Evolutionary conservation across 202 grass and related monocot species (phyloP), one percentile per base, ranked within the genome.

Genomic region (Zizania palustris): DNA sequence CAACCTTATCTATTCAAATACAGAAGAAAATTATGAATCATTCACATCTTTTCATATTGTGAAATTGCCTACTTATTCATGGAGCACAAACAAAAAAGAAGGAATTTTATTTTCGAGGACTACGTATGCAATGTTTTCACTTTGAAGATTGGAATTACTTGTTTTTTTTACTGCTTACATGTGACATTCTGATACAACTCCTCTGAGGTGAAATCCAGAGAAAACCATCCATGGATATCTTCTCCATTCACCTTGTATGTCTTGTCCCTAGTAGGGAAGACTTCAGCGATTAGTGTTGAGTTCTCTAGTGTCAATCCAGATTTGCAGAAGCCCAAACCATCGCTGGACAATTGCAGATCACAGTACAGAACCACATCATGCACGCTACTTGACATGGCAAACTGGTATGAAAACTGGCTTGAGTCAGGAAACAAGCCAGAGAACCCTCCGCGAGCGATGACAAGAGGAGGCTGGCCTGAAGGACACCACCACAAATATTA

Each of bases 361-460:
- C 96, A 99, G 60, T 85, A 83, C 7, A 99, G 37, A 65, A 82
- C 80, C 4, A 93, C 81, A 45, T 87, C 78, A 50, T 81, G 89
- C 60, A 92, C 70, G 67, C 89, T 80, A 41, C 67, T 74, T 11
- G 78, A 50, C 71, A 96, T 28, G 4, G 96, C 90, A 65, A 89
- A 79, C 71, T 99, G 78, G 67, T 99, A 99, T 1, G 96, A 81
- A 11, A 64, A 73, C 39, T 76, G 58, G 83, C 89, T 99, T 11
- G 96, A 91, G 45, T 96, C 96, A 19, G 96, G 96, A 83, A 93
- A 90, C 45, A 99, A 44, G 44, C 96, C 96, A 35, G 96, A 99
- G 83, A 90, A 99, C 36, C 96, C 96, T 75, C 92, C 96, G 36
- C 74, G 83, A 74, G 96, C 92, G 74, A 96, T 77, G 38, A 99